Percentiles rank a stretch among this genome's conserved stretches.
Conservation (phyloP, 225 moss, liverwort and hornwort species). For the Lunularia cruciata region DNA sequence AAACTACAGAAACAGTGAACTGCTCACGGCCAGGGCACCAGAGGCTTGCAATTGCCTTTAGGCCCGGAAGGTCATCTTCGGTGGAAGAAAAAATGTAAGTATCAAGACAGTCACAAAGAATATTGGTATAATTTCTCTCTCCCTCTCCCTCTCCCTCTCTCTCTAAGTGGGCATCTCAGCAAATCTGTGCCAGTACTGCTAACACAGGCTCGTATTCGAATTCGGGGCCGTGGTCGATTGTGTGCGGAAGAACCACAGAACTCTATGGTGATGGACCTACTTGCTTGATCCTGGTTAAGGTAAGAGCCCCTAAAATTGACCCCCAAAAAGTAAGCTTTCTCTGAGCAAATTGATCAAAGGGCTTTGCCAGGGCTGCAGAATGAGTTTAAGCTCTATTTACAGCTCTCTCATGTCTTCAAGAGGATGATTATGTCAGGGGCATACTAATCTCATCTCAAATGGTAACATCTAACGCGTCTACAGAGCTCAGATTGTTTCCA, state of each 20-base stretch:
- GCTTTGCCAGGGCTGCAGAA: slow-evolving; percentile 11
- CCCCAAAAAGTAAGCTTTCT: background rate
- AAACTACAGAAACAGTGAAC: slow-evolving; percentile 3
- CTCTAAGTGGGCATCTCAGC: background rate
- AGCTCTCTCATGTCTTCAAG: slow-evolving; percentile 1
- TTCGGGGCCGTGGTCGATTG: background rate
- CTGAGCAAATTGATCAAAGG: slow-evolving; percentile 1
- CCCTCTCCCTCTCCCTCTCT: background rate
- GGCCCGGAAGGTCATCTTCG: background rate
- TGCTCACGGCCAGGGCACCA: background rate
- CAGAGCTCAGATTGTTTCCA: background rate
- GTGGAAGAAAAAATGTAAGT: slow-evolving; percentile 13
- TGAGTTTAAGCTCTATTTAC: slow-evolving; percentile 3
- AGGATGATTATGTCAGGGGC: slow-evolving; percentile 9
- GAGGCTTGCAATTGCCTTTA: background rate
- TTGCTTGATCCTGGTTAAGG: background rate
- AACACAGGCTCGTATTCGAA: background rate
- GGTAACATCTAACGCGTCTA: slow-evolving; percentile 4
- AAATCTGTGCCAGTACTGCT: background rate
- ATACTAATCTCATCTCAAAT: background rate
- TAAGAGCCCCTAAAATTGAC: background rate
- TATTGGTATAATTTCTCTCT: background rate
- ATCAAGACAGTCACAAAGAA: slow-evolving; percentile 2
- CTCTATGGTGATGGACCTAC: background rate
- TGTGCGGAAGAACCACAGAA: background rate